phyloP scores from a whole-genome alignment of 2,329 filamentous ascomycete species.

The Nannizziopsis barbatae region DNA sequence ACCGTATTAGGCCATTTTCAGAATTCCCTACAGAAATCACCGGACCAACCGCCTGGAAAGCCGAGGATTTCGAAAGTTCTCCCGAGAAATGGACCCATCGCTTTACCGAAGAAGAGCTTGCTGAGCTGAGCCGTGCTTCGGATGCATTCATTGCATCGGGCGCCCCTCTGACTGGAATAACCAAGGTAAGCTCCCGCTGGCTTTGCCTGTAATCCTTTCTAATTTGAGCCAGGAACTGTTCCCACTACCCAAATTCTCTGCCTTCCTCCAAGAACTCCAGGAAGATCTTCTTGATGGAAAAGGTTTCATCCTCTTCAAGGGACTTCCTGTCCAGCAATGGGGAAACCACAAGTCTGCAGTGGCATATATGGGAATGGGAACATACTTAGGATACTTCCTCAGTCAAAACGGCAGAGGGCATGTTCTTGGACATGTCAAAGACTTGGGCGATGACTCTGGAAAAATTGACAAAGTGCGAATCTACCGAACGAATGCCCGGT shows the following conservation, averaged over 20 bases:
- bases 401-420: constrained; percentile 77
- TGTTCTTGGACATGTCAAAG: constrained; percentile 80
- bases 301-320: constrained; percentile 82
- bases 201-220: neutral
- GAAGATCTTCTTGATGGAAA: constrained; percentile 68
- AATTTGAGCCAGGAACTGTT: constrained; percentile 43
- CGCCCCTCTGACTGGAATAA: constrained; percentile 60
- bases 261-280: constrained; percentile 46
- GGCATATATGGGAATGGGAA: constrained; percentile 82
- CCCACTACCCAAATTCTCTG: constrained; percentile 46
- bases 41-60: constrained; percentile 62
- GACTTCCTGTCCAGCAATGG: constrained; percentile 67
- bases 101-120: constrained; percentile 55
- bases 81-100: constrained; percentile 62
- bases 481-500: constrained; percentile 71
- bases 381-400: constrained; percentile 77
- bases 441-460: constrained; percentile 67
- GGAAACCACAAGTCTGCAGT: constrained; percentile 67
- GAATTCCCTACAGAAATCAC: constrained; percentile 60
- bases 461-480: constrained; percentile 82
- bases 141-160: constrained; percentile 57
- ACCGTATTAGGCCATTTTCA: constrained; percentile 54
- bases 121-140: constrained; percentile 54
- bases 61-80: constrained; percentile 50
- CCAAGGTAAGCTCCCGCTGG: constrained; percentile 36